Evolutionary conservation across 2,329 filamentous ascomycete species (phyloP), one percentile per base, ranked within the genome.

Genomic region (Aspergillus sp.): DNA sequence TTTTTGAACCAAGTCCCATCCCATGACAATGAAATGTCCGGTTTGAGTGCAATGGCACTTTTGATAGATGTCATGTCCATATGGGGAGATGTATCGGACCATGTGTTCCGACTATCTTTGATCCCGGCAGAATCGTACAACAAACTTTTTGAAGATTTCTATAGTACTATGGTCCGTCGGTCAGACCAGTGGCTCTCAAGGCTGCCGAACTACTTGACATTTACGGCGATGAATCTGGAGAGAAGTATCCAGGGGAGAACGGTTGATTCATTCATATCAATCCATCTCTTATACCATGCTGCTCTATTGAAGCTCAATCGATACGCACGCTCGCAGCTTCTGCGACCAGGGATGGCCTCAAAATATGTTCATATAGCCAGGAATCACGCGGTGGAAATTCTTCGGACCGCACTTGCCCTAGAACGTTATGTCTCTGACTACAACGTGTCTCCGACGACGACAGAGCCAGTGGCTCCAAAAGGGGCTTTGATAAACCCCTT

Each of bases 261-360:
- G 62, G 77, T 82, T 2, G 85, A 85, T 5, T 80, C 81, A 0
- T 87, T 87, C 66, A 74, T 89, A 55, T 83, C 82, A 1, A 82
- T 89, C 71, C 87, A 90, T 69, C 76, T 88, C 27, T 75, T 90
- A n/a, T 88, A 88, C 68, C 82, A 88, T 68, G 81, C 84, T 47
- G 80, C 85, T 0, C 73, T 85, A 65, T 82, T 90, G 72, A 86
- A 86, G 62, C 77, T 90, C 31, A 87, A 88, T 64, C 82, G 89
- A 40, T 83, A 88, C 65, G 80, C 80, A 12, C 77, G 79, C 9
- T 73, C 76, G 58, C 70, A 73, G 11, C 73, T 72, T 35, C 70
- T 84, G 3, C 73, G 75, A 3, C 62, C 72, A 0, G 74, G 79
- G 2, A 67, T 75, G 31, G 69, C 81, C 12, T 64, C 70, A 2